Conservation (phyloP, 176 grass and related monocot species). For the Oryza glumipatula region DNA sequence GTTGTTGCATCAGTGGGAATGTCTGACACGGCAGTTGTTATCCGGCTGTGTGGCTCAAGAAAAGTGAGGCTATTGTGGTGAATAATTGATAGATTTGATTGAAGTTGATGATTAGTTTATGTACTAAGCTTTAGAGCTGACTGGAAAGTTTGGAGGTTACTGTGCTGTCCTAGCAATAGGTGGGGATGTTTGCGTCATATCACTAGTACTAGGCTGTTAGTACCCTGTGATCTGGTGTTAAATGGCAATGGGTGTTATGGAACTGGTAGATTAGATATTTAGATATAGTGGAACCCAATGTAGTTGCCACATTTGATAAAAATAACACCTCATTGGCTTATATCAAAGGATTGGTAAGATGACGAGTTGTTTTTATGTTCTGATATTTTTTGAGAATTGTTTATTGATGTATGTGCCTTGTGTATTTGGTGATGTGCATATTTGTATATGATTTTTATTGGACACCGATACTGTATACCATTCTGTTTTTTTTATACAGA, state of each 20-base stretch:
- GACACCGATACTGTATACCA: background rate
- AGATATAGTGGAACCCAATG: background rate
- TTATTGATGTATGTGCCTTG: background rate
- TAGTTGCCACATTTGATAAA: slow-evolving; percentile 3
- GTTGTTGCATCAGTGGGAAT: slow-evolving; percentile 26
- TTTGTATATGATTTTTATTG: background rate
- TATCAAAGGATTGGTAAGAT: background rate
- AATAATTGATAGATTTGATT: slow-evolving; percentile 40
- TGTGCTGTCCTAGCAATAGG: slow-evolving; percentile 34
- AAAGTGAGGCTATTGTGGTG: slow-evolving; percentile 1
- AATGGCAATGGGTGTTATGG: slow-evolving; percentile 1
- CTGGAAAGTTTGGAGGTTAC: slow-evolving; percentile 38
- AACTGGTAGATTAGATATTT: background rate
- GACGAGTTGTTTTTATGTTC: background rate
- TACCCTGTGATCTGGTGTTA: background rate
- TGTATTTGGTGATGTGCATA: slow-evolving; percentile 1
- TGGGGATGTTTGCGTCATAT: slow-evolving; percentile 15
- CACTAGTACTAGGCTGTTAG: background rate
- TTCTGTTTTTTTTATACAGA: background rate
- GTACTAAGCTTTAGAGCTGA: slow-evolving; percentile 20
- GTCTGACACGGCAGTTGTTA: slow-evolving; percentile 1
- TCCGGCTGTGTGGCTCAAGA: slow-evolving; percentile 9
- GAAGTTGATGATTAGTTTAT: slow-evolving; percentile 25
- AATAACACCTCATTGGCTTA: background rate
- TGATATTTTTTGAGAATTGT: background rate